Percentiles rank a stretch among this genome's conserved stretches.
phyloP scores from a whole-genome alignment of 345 rosid genomes.

The Aethionema arabicum region DNA sequence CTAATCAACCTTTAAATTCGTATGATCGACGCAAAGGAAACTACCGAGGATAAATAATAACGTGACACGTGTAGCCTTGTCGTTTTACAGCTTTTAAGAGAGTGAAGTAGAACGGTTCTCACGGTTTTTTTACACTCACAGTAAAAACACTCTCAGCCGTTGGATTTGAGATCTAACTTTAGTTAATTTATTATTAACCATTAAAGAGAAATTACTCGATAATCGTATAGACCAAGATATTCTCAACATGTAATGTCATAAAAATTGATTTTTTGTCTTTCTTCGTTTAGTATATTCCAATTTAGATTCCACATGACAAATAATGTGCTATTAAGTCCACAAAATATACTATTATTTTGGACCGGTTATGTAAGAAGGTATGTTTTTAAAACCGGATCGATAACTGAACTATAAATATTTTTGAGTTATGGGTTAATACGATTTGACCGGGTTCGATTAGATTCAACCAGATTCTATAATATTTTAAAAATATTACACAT shows the following conservation, averaged over 20 bases:
- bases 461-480: too few species aligned
- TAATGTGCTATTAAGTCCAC: too few species aligned
- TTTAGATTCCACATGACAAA: too few species aligned
- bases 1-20: background rate
- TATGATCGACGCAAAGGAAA: conserved; percentile 21
- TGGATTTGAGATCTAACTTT: background rate
- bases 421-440: too few species aligned
- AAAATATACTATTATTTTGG: too few species aligned
- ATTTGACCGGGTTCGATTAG: too few species aligned
- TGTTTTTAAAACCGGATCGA: too few species aligned
- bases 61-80: conserved; percentile 30
- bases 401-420: too few species aligned
- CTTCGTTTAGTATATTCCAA: too few species aligned
- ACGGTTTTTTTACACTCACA: background rate
- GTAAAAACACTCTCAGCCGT: conserved; percentile 21
- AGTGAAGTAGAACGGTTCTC: conserved; percentile 32
- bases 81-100: conserved; percentile 7
- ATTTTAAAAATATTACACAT: too few species aligned
- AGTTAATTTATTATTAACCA: background rate
- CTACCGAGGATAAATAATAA: conserved; percentile 26
- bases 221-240: conserved; percentile 10
- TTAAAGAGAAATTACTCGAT: background rate
- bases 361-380: too few species aligned
- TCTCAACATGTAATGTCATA: conserved; percentile 4
- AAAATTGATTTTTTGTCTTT: background rate